Evolutionary conservation across 2,329 filamentous ascomycete genomes (phyloP), one percentile per base, ranked within the genome.

Genomic region (Cordyceps javanica): DNA sequence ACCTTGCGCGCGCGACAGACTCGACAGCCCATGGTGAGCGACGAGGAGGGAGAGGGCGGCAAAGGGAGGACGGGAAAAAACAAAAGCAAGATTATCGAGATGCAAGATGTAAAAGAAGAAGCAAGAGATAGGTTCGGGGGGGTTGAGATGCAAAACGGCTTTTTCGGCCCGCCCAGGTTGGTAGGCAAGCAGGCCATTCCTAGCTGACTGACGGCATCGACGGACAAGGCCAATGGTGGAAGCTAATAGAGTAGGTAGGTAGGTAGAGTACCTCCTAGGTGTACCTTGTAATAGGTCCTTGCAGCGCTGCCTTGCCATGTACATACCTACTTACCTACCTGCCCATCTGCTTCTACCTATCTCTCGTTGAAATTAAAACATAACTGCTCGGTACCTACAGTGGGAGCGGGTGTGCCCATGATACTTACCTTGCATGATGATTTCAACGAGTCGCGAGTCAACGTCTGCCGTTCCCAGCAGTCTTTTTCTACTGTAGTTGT

Each of bases 1-100:
- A 73, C 72, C 68, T 74, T 74, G 66, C 72, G 69, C 55, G 72
- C 72, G 55, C 72, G 69, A 62, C 72, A 74, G 39, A 73, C 70
- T 63, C 72, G 71, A 60, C 72, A 74, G 58, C 72, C 71, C 72
- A 74, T 74, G 38, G 44, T 65, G 59, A 60, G 9, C 19, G 19
- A 14, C 23, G 21, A 41, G 54, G n/a, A 19, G 21, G 23, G n/a
- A 19, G 21, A n/a, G 7, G 32, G 42, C 32, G 14, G 58, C 23
- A 28, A 48, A 38, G 52, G 45, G 34, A 60, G 30, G 30, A 11
- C 6, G 11, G 30, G 30, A 32, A 32, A 55, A 14, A 5, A 38
- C 23, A 49, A 50, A 25, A 10, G 26, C n/a, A 25, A 32, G 10
- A 48, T 32, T 14, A 13, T 19, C 10, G 32, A 48, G n/a, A 45